Evolutionary conservation across 257 asterid species (phyloP), one percentile per base, ranked within the genome.

Genomic region (Fraxinus cuspidata): DNA sequence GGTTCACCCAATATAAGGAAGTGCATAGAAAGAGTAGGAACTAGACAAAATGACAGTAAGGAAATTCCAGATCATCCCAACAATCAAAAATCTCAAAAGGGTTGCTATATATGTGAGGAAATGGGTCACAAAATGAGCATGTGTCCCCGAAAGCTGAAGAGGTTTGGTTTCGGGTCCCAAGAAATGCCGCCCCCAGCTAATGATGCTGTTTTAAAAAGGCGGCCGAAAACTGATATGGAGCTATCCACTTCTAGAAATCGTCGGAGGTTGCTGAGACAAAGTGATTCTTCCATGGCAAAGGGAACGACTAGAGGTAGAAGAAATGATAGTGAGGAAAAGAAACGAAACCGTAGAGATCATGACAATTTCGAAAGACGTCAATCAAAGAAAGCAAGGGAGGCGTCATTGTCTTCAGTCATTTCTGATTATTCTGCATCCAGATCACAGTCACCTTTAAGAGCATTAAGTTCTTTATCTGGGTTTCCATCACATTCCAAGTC

Each of bases 381-480:
- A 32, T 51, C 79, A 21, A 76, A 86, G 81, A 84, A 80, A 68
- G 78, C 81, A 37, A 85, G 82, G 78, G 79, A 72, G 37, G 83
- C 82, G 23, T 82, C 86, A 58, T 76, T 89, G 40, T 79, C 88
- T 56, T 78, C 85, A 28, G 42, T 78, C 69, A 78, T 34, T 70
- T 90, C 91, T 63, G 83, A 83, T 81, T 73, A 82, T 79, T 80
- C 81, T 68, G 75, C 82, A 75, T 85, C 87, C 56, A 86, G 81
- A 76, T 78, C 86, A 44, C 71, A 64, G 69, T 82, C 90, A 74
- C 83, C 78, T 73, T 65, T 44, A n/a, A 78, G 78, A 67, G 64
- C 80, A 7, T 71, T 64, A 44, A 37, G 23, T 80, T 63, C 74
- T 74, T 74, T 70, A 72, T 75, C 79, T 49, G 44, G 6, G 32